phyloP scores from a whole-genome alignment of 805 yeast species.

The Candida caryicola region DNA sequence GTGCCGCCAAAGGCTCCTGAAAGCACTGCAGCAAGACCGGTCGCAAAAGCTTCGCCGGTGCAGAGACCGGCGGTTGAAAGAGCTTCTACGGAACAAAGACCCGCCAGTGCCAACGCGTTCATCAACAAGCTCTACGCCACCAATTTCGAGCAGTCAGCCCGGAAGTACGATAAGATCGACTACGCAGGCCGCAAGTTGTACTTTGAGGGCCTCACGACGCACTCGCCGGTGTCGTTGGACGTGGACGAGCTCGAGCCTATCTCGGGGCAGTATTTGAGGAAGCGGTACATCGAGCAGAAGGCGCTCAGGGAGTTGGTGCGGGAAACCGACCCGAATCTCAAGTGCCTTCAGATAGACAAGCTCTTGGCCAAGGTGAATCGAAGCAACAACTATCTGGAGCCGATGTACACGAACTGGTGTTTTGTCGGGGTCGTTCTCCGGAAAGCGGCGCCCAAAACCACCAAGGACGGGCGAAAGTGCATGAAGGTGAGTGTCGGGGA shows the following conservation, averaged over 20 bases:
- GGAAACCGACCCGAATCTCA: constrained; percentile 34
- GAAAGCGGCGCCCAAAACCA: constrained; percentile 52
- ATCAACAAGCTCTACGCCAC: constrained; percentile 18
- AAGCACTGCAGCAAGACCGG: too few species aligned
- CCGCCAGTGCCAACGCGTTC: too few species aligned
- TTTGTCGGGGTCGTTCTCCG: constrained; percentile 63
- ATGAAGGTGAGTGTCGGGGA: constrained; percentile 65
- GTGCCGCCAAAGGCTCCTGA: too few species aligned
- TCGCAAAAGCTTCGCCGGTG: too few species aligned
- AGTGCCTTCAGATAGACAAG: constrained; percentile 56
- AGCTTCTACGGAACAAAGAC: too few species aligned
- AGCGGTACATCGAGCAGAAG: constrained; percentile 25
- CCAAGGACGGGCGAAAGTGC: constrained; percentile 47
- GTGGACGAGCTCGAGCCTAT: constrained; percentile 22
- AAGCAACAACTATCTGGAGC: constrained; percentile 62
- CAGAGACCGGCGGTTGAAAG: too few species aligned
- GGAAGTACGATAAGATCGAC: constrained; percentile 14
- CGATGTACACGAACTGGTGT: constrained; percentile 75
- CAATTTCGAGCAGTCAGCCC: constrained; percentile 5
- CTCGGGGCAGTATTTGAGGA: constrained; percentile 17
- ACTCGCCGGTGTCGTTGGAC: constrained; percentile 7
- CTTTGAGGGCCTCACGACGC: constrained; percentile 16
- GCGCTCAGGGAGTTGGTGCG: constrained; percentile 37
- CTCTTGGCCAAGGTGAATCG: constrained; percentile 63
- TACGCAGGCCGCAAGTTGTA: constrained; percentile 23